phyloP scores from a whole-genome alignment of 306 rosid species.

The Coriaria nepalensis region DNA sequence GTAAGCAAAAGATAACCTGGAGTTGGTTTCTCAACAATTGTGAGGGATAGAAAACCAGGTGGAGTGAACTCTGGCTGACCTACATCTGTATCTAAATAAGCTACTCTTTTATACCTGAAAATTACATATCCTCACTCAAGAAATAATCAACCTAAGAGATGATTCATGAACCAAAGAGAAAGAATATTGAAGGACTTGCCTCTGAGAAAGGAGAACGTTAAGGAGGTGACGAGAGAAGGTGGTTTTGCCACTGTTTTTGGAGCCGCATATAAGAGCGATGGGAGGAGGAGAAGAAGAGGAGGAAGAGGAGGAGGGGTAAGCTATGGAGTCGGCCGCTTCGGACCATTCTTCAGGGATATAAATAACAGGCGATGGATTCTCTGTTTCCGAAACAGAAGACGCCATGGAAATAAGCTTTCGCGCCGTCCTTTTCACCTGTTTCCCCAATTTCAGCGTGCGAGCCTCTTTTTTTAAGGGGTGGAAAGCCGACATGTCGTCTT shows the following conservation, averaged over 20 bases:
- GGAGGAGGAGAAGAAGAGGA: slow-evolving; percentile 39
- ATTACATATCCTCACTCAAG: neutral
- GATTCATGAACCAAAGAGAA: neutral
- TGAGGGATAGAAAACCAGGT: slow-evolving; percentile 69
- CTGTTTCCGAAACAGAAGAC: slow-evolving; percentile 17
- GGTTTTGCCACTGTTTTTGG: slow-evolving; percentile 79
- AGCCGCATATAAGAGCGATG: slow-evolving; percentile 56
- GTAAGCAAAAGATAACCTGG: slow-evolving; percentile 29
- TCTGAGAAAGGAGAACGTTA: slow-evolving; percentile 36
- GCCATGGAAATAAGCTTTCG: slow-evolving; percentile 20
- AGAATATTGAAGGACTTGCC: slow-evolving; percentile 17
- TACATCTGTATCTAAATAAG: slow-evolving; percentile 76
- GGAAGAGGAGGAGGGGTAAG: slow-evolving; percentile 18
- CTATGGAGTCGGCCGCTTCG: slow-evolving; percentile 46
- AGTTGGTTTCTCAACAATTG: slow-evolving; percentile 38
- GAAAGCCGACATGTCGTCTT: too few relatives aligned
- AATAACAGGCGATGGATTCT: slow-evolving; percentile 31
- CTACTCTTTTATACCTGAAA: slow-evolving; percentile 45
- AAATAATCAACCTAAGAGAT: too few relatives aligned
- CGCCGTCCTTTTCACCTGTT: too few relatives aligned
- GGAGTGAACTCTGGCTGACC: slow-evolving; percentile 95
- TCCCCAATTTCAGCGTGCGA: too few relatives aligned
- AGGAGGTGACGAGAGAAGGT: slow-evolving; percentile 82
- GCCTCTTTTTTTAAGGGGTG: too few relatives aligned
- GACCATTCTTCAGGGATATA: slow-evolving; percentile 62